phyloP scores from a whole-genome alignment of 305 asterid genomes.

The Fraxinus floribunda region DNA sequence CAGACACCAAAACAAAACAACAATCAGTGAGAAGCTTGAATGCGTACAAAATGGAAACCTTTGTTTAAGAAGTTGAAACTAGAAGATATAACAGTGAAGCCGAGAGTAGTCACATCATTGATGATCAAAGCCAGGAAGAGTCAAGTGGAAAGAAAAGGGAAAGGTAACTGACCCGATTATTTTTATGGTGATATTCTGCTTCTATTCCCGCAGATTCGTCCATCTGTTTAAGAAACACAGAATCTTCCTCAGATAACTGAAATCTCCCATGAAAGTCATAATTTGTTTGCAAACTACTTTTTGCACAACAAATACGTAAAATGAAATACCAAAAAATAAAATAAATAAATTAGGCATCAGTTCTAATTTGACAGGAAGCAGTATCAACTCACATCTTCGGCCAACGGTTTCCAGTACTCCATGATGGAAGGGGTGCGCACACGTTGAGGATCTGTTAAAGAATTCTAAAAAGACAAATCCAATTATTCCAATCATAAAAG shows the following conservation, averaged over 20 bases:
- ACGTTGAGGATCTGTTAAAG: slow-evolving; percentile 84
- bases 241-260: slow-evolving; percentile 16
- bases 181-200: slow-evolving; percentile 96
- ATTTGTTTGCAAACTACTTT: slow-evolving; percentile 9
- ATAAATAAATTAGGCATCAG: slow-evolving; percentile 18
- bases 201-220: slow-evolving; percentile 98
- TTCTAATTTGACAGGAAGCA: slow-evolving; percentile 17
- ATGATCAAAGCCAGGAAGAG: slow-evolving; percentile 20
- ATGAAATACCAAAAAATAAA: slow-evolving; percentile 3
- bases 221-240: slow-evolving; percentile 58
- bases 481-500: not conserved
- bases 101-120: slow-evolving; percentile 4
- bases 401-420: slow-evolving; percentile 95
- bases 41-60: not conserved
- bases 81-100: slow-evolving; percentile 12
- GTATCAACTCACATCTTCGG: slow-evolving; percentile 80
- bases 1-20: not conserved
- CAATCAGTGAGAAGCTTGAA: not conserved
- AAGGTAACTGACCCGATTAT: slow-evolving; percentile 61
- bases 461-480: slow-evolving; percentile 55
- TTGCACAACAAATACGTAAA: slow-evolving; percentile 7
- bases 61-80: not conserved
- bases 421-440: slow-evolving; percentile 73
- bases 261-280: not conserved
- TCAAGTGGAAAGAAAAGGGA: slow-evolving; percentile 15